Base-by-base conservation (phyloP, 257 asterid species). In the Euphrasia confusa region DNA sequence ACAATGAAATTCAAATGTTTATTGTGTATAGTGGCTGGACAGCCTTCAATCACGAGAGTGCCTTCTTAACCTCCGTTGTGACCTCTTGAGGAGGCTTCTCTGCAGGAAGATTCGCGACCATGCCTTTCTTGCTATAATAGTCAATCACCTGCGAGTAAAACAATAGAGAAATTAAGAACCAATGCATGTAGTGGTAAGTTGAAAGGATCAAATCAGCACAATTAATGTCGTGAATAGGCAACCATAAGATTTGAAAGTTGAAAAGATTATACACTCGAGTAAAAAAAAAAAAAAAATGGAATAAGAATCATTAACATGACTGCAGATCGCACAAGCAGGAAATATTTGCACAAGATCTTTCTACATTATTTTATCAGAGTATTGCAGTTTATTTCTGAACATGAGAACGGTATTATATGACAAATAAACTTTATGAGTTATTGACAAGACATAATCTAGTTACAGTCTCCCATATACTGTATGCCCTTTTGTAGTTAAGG, bases 61-160 rank as follows among this genome's bases (percentile, higher is more conserved):
- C 81, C 76, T 82, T 84, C 78, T 75, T 74, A 61, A 89, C 89
- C 80, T 83, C 95, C 21, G 75, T 27, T 2, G 85, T 77, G 15
- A 89, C 96, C 57, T 72, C 87, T 65, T 71, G 79, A 21, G 90
- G 96, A 45, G 86, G 79, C 77, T 82, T 89, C 73, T 89, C 95
- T 17, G 95, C 96, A 2, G 84, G 90, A 60, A 89, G 90, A 70
- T 72, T 80, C 13, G 87, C 87, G 61, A 83, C 92, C 7, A 75
- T 55, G 47, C 90, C 87, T 78, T 81, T 88, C 71, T 74, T 85
- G 60, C 47, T 75, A 57, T 88, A 88, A 72, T 86, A 86, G 64
- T 82, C 85, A 8, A 89, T 78, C n/a, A 89, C 96, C 96, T 89
- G 83, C 60, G 21, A 53, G 10, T 1, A 3, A 6, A 21, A 7